Percentiles rank a stretch among this genome's conserved stretches.
Evolutionary conservation across 2,329 filamentous ascomycete species (phyloP).

Genomic region (Drechslerella dactyloides): DNA sequence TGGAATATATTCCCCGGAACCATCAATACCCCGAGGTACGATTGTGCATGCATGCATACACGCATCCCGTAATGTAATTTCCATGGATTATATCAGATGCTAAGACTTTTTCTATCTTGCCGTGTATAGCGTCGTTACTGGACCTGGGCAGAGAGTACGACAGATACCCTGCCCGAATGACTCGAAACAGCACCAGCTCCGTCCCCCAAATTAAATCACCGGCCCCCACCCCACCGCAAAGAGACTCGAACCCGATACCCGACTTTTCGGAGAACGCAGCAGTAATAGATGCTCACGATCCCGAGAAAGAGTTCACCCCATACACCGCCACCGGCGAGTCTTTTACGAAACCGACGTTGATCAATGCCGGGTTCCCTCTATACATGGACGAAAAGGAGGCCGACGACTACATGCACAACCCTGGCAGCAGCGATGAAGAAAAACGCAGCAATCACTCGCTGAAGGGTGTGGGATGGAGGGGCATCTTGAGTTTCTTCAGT

Average conservation of each 20-base stretch:
- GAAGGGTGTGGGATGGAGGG: slow-evolving; percentile 29
- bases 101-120: slow-evolving; percentile 1
- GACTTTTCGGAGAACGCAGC: neutral
- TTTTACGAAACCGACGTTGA: slow-evolving; percentile 56
- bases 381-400: slow-evolving; percentile 63
- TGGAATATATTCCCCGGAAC: slow-evolving; percentile 26
- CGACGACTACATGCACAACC: slow-evolving; percentile 65
- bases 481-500: slow-evolving; percentile 39
- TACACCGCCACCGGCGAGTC: slow-evolving; percentile 31
- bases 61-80: neutral
- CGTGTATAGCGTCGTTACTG: slow-evolving; percentile 37
- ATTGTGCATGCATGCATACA: too few species aligned
- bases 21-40: slow-evolving; percentile 32
- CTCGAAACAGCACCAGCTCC: slow-evolving; percentile 33
- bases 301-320: slow-evolving; percentile 30
- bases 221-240: slow-evolving; percentile 26
- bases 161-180: slow-evolving; percentile 41
- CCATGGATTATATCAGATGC: neutral
- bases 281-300: slow-evolving; percentile 2
- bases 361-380: slow-evolving; percentile 59
- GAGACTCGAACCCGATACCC: slow-evolving; percentile 28
- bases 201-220: slow-evolving; percentile 32
- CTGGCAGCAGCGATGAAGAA: slow-evolving; percentile 61
- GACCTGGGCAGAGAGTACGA: slow-evolving; percentile 48
- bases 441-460: slow-evolving; percentile 34